Evolutionary conservation across 495 filamentous ascomycete species (phyloP), one percentile per base, ranked within the genome.

Genomic region (Darksidea phi): DNA sequence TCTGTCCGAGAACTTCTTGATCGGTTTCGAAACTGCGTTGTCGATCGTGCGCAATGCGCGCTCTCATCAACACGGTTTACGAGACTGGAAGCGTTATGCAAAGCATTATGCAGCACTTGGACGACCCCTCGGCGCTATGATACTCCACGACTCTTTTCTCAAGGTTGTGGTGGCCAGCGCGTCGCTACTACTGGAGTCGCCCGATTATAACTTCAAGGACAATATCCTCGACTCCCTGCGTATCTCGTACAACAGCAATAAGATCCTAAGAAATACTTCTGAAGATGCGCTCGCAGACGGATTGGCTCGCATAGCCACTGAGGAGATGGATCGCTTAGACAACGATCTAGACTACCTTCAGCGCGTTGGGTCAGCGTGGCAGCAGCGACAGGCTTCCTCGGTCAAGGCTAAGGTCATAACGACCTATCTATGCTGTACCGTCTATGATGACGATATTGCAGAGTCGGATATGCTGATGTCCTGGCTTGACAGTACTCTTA

Each of bases 51-150:
- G 94, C 10, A 84, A 83, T 67, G 74, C 79, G n/a, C 72, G 72
- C 25, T 63, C 63, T 28, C 36, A 71, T 10, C 76, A 77, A 17
- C 81, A 80, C 64, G 75, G 77, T 0, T 77, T 88, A 41, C 74
- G 76, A 54, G 86, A 91, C 51, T 98, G 94, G 94, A 93, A 86
- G 70, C 82, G 83, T 60, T 91, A 86, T 73, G 76, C 86, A 17
- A 85, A 86, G n/a, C 86, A 89, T 46, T 97, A 98, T 72, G 84
- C 91, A 24, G 80, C 82, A 8, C 78, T 82, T 55, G 88, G 88
- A 12, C 84, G 88, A 15, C 92, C 94, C 1, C 73, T 97, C 28
- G 91, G 94, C 4, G 90, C 91, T n/a, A 92, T 96, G 88, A 76
- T 97, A 7, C 73, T 98, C 15, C 90, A 91, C 70, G 84, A 88